Base-by-base conservation (phyloP, 257 asterid species). In the Echites panduratus region DNA sequence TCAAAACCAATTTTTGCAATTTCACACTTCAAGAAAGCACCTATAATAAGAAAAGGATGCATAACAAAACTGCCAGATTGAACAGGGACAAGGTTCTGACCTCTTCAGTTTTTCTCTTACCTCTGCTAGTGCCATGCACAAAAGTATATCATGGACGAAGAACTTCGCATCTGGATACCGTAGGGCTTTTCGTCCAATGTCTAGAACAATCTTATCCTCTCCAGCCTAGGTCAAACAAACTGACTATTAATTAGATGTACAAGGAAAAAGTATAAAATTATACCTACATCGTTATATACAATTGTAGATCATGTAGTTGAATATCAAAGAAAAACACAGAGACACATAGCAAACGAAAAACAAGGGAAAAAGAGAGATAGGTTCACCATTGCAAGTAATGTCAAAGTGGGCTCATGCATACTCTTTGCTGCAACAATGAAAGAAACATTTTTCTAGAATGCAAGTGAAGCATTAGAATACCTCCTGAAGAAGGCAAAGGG, bases 41-140 rank as follows among this genome's bases (percentile, higher is more conserved):
- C 88, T 78, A 84, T 80, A 78, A 79, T 92, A 86, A 95, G 96
- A 81, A 84, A 83, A 77, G 72, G 89, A 80, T 77, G 89, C 84
- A 89, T 79, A 87, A 81, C 89, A 88, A 84, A 85, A 79, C 80
- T 80, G 83, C 85, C 70, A 75, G 84, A 77, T 78, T 73, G 78
- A 80, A 68, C 59, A 22, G 70, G 82, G 50, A 73, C 32, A 71
- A 73, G 59, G 67, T 77, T 82, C 80, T 75, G 74, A 86, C 88
- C 87, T 82, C 84, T 73, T 83, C 80, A 81, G 63, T 73, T 76
- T 80, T 56, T 59, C 68, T 61, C 88, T 90, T 86, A 95, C 99
- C 99, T 92, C 99, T 71, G 99, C 91, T 72, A 95, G 91, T 62
- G 99, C 98, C 99, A 95, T 95, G 50, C 96, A 87, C 75, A 95